These are phyloP conservation scores for Nakazawaea populi DNA, from an alignment of 805 yeast genomes.

Conservation along the genomic window DNA sequence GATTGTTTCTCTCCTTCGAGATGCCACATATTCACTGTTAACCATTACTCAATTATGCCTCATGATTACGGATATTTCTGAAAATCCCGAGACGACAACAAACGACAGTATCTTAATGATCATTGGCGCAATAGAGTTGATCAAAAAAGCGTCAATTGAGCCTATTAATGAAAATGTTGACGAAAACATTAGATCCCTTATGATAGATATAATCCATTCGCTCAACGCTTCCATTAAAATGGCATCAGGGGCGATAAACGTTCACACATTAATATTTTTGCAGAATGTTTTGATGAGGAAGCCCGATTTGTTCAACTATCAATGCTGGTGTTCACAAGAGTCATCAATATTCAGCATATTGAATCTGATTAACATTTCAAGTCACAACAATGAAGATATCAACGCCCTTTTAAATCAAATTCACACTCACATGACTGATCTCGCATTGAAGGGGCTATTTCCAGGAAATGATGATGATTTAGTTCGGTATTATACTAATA, in stretches of 20 bases:
- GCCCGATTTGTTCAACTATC: conserved; percentile 29
- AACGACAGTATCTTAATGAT: neutral
- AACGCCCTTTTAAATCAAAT: neutral
- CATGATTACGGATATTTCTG: neutral
- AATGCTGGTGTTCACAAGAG: conserved; percentile 33
- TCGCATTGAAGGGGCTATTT: conserved; percentile 25
- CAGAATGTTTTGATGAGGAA: neutral
- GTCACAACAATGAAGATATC: conserved; percentile 11
- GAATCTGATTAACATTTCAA: conserved; percentile 6
- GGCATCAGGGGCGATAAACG: neutral
- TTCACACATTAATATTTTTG: neutral
- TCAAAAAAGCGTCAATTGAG: neutral
- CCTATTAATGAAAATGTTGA: neutral
- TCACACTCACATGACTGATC: conserved; percentile 26
- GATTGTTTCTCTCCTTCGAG: neutral
- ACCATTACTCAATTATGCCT: neutral
- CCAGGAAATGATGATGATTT: conserved; percentile 37
- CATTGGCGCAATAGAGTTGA: neutral
- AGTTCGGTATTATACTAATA: conserved; percentile 24
- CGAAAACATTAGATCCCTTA: neutral
- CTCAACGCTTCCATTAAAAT: neutral
- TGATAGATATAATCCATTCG: neutral
- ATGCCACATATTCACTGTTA: conserved; percentile 10
- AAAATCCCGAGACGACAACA: neutral
- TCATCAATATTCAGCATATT: conserved; percentile 35